Base-by-base conservation (phyloP, 345 rosid species). In the Acer saccharum region DNA sequence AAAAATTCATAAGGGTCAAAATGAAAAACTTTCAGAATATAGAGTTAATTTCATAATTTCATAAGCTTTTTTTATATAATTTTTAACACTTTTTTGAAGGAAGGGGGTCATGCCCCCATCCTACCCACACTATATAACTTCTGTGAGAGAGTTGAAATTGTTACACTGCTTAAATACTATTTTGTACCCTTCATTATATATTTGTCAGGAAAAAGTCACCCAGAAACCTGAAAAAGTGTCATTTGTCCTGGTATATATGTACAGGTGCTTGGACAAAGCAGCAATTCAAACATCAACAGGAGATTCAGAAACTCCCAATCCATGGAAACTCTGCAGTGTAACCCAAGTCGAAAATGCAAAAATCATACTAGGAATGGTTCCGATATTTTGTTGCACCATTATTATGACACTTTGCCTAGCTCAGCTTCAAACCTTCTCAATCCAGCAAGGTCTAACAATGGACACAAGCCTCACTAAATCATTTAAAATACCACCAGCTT, bases 301-400 rank as follows among this genome's bases (percentile, higher is more conserved):
- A 54, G 20, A 82, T 16, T 23, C 65, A 39, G 74, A 77, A 69
- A 48, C 78, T 55, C 86, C 52, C 23, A 85, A 72, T 77, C 92
- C 88, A 20, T 87, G 91, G 95, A 91, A 78, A 69, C 89, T 89
- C 44, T 85, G 90, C 84, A 80, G 84, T 65, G 87, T 91, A 29
- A 91, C 93, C 1, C 91, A 88, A 83, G 95, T 89, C 10, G 93
- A 91, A 75, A 87, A 79, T 6, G 91, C 88, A 14, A 89, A 91
- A 73, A 81, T 86, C 73, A 25, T 89, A n/a, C 76, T 85, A 0
- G 84, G 89, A 29, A 79, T 91, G 85, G 9, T 83, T 20, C 93
- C 91, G 13, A 65, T 91, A 39, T 91, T 89, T 62, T 78, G 85
- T 43, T 89, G 90, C 80, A 88, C 94, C 48, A 85, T 91, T 54